phyloP scores from a whole-genome alignment of 2,329 filamentous ascomycete species.

The Annulohypoxylon truncatum region DNA sequence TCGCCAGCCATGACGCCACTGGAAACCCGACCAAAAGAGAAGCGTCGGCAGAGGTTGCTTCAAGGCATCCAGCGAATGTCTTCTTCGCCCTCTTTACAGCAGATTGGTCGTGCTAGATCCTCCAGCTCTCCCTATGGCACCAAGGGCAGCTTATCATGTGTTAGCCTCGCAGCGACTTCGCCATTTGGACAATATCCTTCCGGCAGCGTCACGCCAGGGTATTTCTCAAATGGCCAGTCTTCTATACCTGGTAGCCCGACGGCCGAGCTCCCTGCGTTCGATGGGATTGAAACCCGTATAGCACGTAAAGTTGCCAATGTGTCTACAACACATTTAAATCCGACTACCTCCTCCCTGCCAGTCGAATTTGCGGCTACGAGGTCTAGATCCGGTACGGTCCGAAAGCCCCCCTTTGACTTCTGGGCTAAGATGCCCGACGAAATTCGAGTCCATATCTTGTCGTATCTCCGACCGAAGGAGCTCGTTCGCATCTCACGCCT shows the following conservation, averaged over 20 bases:
- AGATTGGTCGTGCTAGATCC: slow-evolving; percentile 72
- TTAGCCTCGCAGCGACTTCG: slow-evolving; percentile 61
- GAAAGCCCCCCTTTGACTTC: slow-evolving; percentile 67
- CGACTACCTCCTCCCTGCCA: slow-evolving; percentile 71
- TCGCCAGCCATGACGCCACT: slow-evolving; percentile 31
- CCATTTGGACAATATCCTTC: slow-evolving; percentile 54
- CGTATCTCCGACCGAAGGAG: slow-evolving; percentile 81
- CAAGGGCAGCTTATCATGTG: slow-evolving; percentile 64
- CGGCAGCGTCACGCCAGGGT: slow-evolving; percentile 49
- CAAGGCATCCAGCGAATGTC: slow-evolving; percentile 83
- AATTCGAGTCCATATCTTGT: slow-evolving; percentile 80
- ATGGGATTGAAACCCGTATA: slow-evolving; percentile 60
- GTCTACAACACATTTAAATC: slow-evolving; percentile 53
- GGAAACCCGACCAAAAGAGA: slow-evolving; percentile 66
- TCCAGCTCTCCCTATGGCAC: slow-evolving; percentile 74
- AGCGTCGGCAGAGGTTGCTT: slow-evolving; percentile 76
- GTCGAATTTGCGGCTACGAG: slow-evolving; percentile 66
- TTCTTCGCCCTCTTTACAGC: slow-evolving; percentile 78
- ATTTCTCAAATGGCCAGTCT: slow-evolving; percentile 52
- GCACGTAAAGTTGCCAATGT: slow-evolving; percentile 67
- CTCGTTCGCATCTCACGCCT: slow-evolving; percentile 82
- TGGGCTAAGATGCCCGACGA: slow-evolving; percentile 87
- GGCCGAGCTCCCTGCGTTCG: slow-evolving; percentile 55
- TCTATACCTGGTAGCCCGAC: slow-evolving; percentile 55
- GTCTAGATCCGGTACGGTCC: slow-evolving; percentile 45